phyloP scores from a whole-genome alignment of 2,329 filamentous ascomycete genomes.

The Zelopaecilomyces penicillatus region DNA sequence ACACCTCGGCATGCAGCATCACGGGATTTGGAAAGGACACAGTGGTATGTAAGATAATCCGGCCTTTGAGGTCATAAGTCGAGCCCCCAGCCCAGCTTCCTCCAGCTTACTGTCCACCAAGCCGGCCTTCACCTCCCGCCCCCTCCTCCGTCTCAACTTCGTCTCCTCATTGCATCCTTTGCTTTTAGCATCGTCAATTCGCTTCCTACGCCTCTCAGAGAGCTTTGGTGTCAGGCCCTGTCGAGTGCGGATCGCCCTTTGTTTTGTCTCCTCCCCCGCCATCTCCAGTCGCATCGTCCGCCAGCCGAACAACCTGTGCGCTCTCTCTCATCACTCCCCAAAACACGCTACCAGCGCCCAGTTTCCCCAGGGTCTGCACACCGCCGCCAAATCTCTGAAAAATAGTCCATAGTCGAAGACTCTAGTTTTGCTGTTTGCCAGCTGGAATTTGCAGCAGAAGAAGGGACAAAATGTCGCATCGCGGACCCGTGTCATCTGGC shows the following conservation, averaged over 20 bases:
- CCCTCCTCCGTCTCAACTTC: neutral
- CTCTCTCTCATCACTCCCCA: neutral
- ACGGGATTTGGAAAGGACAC: slow-evolving; percentile 32
- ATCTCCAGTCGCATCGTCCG: slow-evolving; percentile 3
- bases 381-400: no score
- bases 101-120: neutral
- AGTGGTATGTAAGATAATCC: slow-evolving; percentile 22
- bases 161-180: slow-evolving; percentile 6
- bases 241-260: neutral
- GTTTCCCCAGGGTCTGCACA: no score
- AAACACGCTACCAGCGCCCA: neutral
- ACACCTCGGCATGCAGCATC: slow-evolving; percentile 19
- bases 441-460: no score
- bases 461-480: slow-evolving; percentile 28
- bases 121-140: slow-evolving; percentile 1
- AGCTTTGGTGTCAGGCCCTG: neutral
- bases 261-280: slow-evolving; percentile 1
- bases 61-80: slow-evolving; percentile 21
- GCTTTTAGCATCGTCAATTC: slow-evolving; percentile 2
- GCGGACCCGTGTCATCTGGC: slow-evolving; percentile 65
- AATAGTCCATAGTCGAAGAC: no score
- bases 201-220: slow-evolving; percentile 1
- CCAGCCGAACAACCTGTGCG: neutral
- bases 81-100: neutral
- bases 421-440: no score